Conservation (phyloP, 2,329 filamentous ascomycete genomes). For the Furcasterigmium furcatum region DNA sequence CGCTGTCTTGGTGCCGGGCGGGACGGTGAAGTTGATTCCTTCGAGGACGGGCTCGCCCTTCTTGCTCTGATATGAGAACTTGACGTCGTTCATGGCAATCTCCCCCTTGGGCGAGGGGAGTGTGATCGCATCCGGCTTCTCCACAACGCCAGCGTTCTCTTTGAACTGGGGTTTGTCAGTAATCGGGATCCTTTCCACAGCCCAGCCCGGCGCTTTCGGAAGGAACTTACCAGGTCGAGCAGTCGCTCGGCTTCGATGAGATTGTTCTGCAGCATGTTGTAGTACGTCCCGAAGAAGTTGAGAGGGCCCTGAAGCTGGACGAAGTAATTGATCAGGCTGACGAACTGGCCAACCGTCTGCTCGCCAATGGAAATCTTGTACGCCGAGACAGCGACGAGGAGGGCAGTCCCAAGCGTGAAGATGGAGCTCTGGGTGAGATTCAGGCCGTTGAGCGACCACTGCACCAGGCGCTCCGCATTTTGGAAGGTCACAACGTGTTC, state of each 20-base stretch:
- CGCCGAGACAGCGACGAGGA: constrained; percentile 59
- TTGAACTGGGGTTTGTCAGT: constrained; percentile 30
- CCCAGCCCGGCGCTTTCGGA: no score
- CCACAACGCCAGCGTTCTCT: constrained; percentile 37
- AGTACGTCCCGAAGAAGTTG: constrained; percentile 56
- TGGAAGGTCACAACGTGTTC: constrained; percentile 55
- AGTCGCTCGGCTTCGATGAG: constrained; percentile 43
- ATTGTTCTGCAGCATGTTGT: constrained; percentile 41
- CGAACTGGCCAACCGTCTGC: constrained; percentile 53
- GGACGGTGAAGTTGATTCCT: constrained; percentile 35
- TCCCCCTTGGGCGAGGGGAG: constrained; percentile 29
- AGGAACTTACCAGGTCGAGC: constrained; percentile 32
- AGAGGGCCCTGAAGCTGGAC: constrained; percentile 58
- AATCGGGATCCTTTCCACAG: no score
- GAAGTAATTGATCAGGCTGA: constrained; percentile 55
- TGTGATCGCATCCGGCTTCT: constrained; percentile 32
- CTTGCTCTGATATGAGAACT: constrained; percentile 38
- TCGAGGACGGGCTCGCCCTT: constrained; percentile 30
- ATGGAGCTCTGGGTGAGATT: constrained; percentile 61
- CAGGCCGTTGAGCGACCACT: constrained; percentile 53
- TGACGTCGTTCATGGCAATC: constrained; percentile 37
- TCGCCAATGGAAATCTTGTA: constrained; percentile 57
- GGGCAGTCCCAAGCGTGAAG: constrained; percentile 57
- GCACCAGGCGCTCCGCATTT: constrained; percentile 52
- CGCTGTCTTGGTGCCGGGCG: constrained; percentile 41